A percentile compares a stretch with the other conserved stretches of the same genome.
Conservation (phyloP, 345 rosid species). For the Hibiscus tridactylites region DNA sequence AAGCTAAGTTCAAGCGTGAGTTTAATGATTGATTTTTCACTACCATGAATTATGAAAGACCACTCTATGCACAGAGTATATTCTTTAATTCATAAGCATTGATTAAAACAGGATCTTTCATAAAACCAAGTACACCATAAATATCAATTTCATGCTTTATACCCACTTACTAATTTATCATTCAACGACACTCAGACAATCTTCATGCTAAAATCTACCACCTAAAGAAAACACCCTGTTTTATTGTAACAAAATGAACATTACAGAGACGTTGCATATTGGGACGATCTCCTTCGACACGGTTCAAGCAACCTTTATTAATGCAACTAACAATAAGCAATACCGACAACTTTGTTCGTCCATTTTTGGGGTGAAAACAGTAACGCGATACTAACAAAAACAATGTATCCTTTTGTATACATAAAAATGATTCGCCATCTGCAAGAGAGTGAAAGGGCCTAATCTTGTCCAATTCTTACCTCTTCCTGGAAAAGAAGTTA, state of each 20-base stretch:
- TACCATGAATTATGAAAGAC: not conserved
- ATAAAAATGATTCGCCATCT: slow-evolving; percentile 8
- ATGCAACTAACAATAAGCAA: not conserved
- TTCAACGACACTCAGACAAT: not conserved
- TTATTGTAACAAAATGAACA: too few species aligned
- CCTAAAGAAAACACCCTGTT: not conserved
- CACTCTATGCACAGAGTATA: not conserved
- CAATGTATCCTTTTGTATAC: slow-evolving; percentile 16
- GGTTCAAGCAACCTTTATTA: not conserved
- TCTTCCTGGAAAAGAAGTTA: slow-evolving; percentile 14
- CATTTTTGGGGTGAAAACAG: too few species aligned
- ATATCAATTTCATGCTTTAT: not conserved
- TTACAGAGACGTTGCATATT: too few species aligned
- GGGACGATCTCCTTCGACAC: not conserved
- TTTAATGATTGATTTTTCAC: not conserved
- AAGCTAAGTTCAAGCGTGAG: not conserved
- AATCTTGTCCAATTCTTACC: slow-evolving; percentile 12
- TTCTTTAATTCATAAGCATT: not conserved
- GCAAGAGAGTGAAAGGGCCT: too few species aligned
- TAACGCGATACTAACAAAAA: not conserved
- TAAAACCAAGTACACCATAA: not conserved
- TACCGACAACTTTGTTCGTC: not conserved
- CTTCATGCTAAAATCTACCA: not conserved
- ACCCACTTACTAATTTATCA: too few species aligned
- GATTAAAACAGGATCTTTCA: not conserved